Evolutionary conservation across 2,329 filamentous ascomycete species (phyloP).

Genomic region (Trichoderma asperellum): DNA sequence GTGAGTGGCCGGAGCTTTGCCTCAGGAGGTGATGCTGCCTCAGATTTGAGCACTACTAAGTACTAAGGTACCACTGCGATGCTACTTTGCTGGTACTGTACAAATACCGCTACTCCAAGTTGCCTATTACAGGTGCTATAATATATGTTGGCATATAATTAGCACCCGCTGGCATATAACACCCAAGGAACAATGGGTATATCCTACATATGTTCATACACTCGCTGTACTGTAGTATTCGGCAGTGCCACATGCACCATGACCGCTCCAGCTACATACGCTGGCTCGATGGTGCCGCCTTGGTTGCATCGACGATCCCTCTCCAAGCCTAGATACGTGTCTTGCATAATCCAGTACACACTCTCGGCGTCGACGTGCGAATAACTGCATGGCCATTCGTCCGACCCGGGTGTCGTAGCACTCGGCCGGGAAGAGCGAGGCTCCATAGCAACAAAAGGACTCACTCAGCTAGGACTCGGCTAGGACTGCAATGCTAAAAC

Average conservation of each 20-base stretch:
- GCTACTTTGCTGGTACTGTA: not conserved
- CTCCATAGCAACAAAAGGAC: not conserved
- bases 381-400: not conserved
- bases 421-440: slow-evolving; percentile 20
- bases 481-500: not conserved
- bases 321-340: not conserved
- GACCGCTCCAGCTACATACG: no score
- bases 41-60: not conserved
- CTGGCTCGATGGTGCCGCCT: not conserved
- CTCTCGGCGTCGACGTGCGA: not conserved
- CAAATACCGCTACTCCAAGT: not conserved
- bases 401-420: slow-evolving; percentile 9
- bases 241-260: not conserved
- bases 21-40: not conserved
- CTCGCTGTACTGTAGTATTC: not conserved
- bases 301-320: slow-evolving; percentile 16
- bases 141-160: no score
- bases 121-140: not conserved
- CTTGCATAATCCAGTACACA: slow-evolving; percentile 1
- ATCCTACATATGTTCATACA: not conserved
- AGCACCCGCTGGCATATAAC: no score
- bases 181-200: no score
- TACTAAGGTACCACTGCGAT: not conserved
- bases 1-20: not conserved
- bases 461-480: not conserved